These are phyloP conservation scores for Salvia miltiorrhiza DNA, from an alignment of 257 asterid species.

Conservation along the genomic window DNA sequence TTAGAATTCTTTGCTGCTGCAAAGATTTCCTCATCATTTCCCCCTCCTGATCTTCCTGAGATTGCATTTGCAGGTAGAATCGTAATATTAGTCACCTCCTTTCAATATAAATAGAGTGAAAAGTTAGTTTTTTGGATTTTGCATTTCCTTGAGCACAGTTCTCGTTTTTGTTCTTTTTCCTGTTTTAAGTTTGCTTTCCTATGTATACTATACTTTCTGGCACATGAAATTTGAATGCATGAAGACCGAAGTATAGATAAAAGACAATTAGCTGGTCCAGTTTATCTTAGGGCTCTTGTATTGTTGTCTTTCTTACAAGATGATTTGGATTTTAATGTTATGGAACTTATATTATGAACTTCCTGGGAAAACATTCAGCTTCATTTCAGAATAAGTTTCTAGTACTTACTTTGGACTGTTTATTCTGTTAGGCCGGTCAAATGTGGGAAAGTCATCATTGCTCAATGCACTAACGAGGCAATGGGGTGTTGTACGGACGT, in stretches of 20 bases:
- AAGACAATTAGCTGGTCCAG: conserved; percentile 9
- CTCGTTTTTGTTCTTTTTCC: neutral
- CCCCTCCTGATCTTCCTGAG: conserved; percentile 89
- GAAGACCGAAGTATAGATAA: neutral
- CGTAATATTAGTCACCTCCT: neutral
- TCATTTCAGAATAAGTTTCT: conserved; percentile 7
- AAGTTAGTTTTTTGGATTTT: conserved; percentile 3
- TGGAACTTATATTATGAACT: conserved; percentile 13
- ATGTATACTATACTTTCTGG: neutral
- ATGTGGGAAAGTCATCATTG: conserved; percentile 95
- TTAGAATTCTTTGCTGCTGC: conserved; percentile 95
- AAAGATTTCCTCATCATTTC: conserved; percentile 86
- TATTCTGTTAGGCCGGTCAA: conserved; percentile 71
- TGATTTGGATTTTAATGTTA: neutral
- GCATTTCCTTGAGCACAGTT: neutral
- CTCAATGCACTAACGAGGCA: conserved; percentile 87
- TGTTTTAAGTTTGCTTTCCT: neutral
- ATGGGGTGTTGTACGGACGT: conserved; percentile 97
- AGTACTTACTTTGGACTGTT: conserved; percentile 16
- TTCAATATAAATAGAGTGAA: conserved; percentile 6
- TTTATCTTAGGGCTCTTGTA: neutral
- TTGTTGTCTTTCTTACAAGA: conserved; percentile 10
- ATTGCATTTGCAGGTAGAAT: conserved; percentile 94
- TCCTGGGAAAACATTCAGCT: neutral
- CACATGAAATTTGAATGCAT: neutral